Evolutionary conservation across 768 basidiomycete species (phyloP), one percentile per base, ranked within the genome.

Genomic region (Kwoniella sp.): DNA sequence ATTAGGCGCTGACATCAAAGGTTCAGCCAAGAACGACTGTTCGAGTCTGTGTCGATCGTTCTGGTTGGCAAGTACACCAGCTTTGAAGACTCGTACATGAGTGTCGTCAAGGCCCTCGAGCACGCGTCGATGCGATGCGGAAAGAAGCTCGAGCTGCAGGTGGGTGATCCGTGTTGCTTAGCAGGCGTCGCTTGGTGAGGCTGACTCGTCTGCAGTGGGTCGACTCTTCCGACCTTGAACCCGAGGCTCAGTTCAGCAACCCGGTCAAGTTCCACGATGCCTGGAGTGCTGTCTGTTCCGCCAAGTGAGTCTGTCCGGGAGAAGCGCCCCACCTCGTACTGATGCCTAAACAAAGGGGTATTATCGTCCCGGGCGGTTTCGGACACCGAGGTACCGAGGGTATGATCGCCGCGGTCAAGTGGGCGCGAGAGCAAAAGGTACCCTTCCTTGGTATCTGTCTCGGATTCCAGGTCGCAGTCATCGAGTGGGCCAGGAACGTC

Each of bases 11-110:
- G 46, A 49, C 12, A 20, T 55, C 27, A 42, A 31, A 25, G 15
- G 11, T 53, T 27, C 59, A 96, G 93, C n/a, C 89, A 92, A 75
- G 93, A 96, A 71, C 83, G 91, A 33, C 78, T 90, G 5, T 93
- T 86, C 71, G 92, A 98, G 63, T 80, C 81, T 8, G 90, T 95
- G 38, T 82, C 82, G 38, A 87, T 99, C 57, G 89, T 86, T 19
- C 79, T 99, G 45, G 92, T 99, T 14, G 93, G 93, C 38, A 99
- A 99, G 76, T 99, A 99, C 78, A 96, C 91, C 11, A 84, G 89
- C 60, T 79, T 98, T 40, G 88, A 90, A 75, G 93, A 99, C 75
- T 95, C 92, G 23, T 99, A 99, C 73, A 98, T 96, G 89, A 90
- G 88, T 25, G 93, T 99, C 50, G 85, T 84, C 67, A 99, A 99